Evolutionary conservation across 2,329 filamentous ascomycete species (phyloP).

Genomic region (Rachicladosporium sp.): DNA sequence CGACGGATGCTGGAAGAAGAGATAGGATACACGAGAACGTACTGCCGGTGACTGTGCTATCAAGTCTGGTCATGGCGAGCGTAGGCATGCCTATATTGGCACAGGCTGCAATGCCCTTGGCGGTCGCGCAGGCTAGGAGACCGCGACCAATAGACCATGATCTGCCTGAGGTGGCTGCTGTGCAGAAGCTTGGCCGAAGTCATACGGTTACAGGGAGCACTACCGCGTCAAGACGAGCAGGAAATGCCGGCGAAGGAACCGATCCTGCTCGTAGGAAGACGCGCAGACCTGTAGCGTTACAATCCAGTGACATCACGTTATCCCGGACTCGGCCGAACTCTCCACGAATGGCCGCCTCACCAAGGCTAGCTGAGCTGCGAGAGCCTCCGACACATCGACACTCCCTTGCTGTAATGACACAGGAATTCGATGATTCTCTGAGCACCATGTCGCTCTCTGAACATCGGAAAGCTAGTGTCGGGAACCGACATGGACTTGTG

Average conservation of each 20-base stretch:
- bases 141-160: slow-evolving; percentile 53
- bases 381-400: slow-evolving; percentile 25
- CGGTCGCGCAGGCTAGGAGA: slow-evolving; percentile 69
- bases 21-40: slow-evolving; percentile 75
- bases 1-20: slow-evolving; percentile 53
- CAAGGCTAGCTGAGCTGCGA: no score
- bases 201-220: slow-evolving; percentile 50
- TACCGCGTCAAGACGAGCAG: slow-evolving; percentile 32
- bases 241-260: slow-evolving; percentile 18
- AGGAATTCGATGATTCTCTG: no score
- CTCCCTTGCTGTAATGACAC: slow-evolving; percentile 20
- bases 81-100: slow-evolving; percentile 63
- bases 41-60: slow-evolving; percentile 66
- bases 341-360: background rate
- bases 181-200: slow-evolving; percentile 50
- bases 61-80: slow-evolving; percentile 67
- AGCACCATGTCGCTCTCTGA: no score
- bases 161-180: slow-evolving; percentile 33
- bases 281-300: slow-evolving; percentile 19
- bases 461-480: no score
- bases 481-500: no score
- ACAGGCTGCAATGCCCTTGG: slow-evolving; percentile 67
- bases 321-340: slow-evolving; percentile 6
- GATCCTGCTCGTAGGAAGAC: slow-evolving; percentile 19
- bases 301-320: slow-evolving; percentile 3